A percentile compares a stretch with the other conserved stretches of the same genome.
Evolutionary conservation across 1,139 yeast species (phyloP).

Genomic region (Taphrina communis): DNA sequence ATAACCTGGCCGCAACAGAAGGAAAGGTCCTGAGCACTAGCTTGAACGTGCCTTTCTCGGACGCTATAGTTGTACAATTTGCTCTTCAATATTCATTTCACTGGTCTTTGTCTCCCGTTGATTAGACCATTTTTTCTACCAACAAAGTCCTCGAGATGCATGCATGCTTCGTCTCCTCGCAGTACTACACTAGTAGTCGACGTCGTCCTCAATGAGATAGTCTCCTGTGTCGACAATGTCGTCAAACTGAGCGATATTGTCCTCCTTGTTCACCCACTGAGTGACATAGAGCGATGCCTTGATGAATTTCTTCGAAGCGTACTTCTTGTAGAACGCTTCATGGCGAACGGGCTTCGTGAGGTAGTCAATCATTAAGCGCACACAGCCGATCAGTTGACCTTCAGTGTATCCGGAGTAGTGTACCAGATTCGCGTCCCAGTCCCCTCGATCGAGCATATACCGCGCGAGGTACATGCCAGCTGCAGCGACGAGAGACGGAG

Average conservation of each 20-base stretch:
- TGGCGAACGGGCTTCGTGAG: slow-evolving; percentile 81
- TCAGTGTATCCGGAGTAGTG: slow-evolving; percentile 90
- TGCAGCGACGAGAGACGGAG: slow-evolving; percentile 86
- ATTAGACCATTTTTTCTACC: not conserved
- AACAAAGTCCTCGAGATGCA: slow-evolving; percentile 1
- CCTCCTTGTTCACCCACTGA: slow-evolving; percentile 43
- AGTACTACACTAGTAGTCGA: slow-evolving; percentile 13
- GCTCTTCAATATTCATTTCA: not conserved
- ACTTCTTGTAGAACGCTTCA: slow-evolving; percentile 92
- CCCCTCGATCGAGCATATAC: slow-evolving; percentile 70
- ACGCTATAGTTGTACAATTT: slow-evolving; percentile 15
- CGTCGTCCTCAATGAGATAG: slow-evolving; percentile 22
- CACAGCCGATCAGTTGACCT: slow-evolving; percentile 71
- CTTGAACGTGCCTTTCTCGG: not conserved
- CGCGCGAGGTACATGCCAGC: slow-evolving; percentile 90
- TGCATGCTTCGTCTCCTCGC: not conserved
- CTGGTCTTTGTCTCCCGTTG: not conserved
- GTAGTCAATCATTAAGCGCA: slow-evolving; percentile 76
- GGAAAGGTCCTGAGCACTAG: not conserved
- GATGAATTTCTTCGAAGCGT: slow-evolving; percentile 88
- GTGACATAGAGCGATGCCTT: slow-evolving; percentile 56
- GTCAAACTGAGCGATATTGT: slow-evolving; percentile 13
- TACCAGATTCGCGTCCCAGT: slow-evolving; percentile 72
- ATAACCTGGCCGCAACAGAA: slow-evolving; percentile 2
- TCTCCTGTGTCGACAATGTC: slow-evolving; percentile 27